Evolutionary conservation across 345 rosid species (phyloP).

Genomic region (Salix exigua): DNA sequence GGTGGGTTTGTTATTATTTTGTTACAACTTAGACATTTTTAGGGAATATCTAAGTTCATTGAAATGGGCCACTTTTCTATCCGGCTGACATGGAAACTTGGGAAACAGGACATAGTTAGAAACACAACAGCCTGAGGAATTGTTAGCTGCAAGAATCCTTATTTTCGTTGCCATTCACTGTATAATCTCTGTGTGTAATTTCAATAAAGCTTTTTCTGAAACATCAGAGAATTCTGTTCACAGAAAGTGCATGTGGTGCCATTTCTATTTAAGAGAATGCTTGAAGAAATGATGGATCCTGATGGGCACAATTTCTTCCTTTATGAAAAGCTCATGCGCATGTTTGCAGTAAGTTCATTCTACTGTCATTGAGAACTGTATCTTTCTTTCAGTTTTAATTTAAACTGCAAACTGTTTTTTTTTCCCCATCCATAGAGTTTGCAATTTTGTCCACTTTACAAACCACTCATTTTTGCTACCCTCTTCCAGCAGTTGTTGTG

Average conservation of each 20-base stretch:
- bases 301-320: slow-evolving; percentile 48
- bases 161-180: too few relatives aligned
- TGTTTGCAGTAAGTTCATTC: slow-evolving; percentile 60
- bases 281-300: slow-evolving; percentile 73
- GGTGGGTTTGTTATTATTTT: not conserved
- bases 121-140: too few relatives aligned
- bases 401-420: too few relatives aligned
- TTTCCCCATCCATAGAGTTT: not conserved
- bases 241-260: slow-evolving; percentile 72
- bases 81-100: too few relatives aligned
- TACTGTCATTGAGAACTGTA: not conserved
- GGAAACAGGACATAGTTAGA: too few relatives aligned
- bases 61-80: too few relatives aligned
- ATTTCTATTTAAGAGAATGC: slow-evolving; percentile 57
- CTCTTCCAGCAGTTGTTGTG: too few relatives aligned
- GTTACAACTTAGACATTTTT: too few relatives aligned
- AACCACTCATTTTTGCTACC: not conserved
- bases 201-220: slow-evolving; percentile 7
- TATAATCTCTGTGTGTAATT: too few relatives aligned
- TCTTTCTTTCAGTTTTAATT: not conserved
- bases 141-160: too few relatives aligned
- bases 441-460: not conserved
- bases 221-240: slow-evolving; percentile 4
- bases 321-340: slow-evolving; percentile 47
- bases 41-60: too few relatives aligned